Evolutionary conservation across 305 asterid genomes (phyloP), one percentile per base, ranked within the genome.

Genomic region (Coffea humblotiana): DNA sequence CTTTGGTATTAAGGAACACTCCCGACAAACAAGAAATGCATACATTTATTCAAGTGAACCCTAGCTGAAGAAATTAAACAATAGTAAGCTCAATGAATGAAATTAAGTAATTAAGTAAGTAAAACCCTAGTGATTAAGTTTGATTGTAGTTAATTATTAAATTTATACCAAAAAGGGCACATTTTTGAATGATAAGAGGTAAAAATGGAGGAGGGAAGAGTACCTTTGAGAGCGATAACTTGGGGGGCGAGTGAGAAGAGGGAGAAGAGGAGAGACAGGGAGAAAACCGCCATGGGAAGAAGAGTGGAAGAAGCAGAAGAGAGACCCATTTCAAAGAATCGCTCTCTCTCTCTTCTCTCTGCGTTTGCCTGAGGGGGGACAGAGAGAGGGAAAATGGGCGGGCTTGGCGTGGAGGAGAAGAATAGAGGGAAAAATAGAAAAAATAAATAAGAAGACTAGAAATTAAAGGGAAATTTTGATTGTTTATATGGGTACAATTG

Each of bases 201-300:
- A 43, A 37, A 18, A 19, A 13, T 7, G 15, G 25, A 5, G 10
- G 47, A 35, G 60, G 52, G 69, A 51, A 51, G 14, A n/a, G 51
- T n/a, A 75, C 78, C 78, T 75, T 75, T 75, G 23, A 75, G 70
- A 4, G 78, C 58, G 11, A 9, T 4, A 11, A n/a, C 78, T 48
- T 27, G 14, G 40, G 40, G 29, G 71, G 63, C 25, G 71, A 43
- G 63, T 37, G 71, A 60, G 15, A 27, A 35, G 58, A 60, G 45
- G 40, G 35, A 58, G 40, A 12, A 37, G 3, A 60, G n/a, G 6
- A 51, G 13, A 15, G n/a, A 72, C 47, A 72, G 45, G 61, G 18
- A 19, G 56, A n/a, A 60, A n/a, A 14, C 25, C 21, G 45, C 25
- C 56, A 47, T 18, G 43, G 32, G 56, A 21, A 43, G 74, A 71